Evolutionary conservation across 2,329 filamentous ascomycete genomes (phyloP).

Genomic region (Hirsutella minnesotensis): DNA sequence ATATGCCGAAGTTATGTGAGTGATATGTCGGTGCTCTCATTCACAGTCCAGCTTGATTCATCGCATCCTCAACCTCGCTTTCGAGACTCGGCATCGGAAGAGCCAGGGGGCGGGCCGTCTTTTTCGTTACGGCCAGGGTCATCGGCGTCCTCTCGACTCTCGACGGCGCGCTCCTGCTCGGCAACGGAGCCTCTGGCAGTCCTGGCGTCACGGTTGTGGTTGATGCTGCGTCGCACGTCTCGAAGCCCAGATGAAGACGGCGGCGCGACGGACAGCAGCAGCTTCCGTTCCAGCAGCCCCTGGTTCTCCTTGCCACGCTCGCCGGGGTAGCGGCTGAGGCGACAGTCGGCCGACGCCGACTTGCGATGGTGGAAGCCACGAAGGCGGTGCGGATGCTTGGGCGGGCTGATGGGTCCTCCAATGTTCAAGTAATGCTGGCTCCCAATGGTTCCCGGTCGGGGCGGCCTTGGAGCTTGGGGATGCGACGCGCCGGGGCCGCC

Average conservation of each 20-base stretch:
- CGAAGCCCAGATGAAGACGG: not conserved
- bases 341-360: slow-evolving; percentile 1
- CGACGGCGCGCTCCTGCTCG: slow-evolving; percentile 11
- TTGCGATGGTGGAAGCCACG: slow-evolving; percentile 4
- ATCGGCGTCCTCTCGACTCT: slow-evolving; percentile 19
- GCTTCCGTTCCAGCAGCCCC: slow-evolving; percentile 6
- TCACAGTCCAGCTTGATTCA: not conserved
- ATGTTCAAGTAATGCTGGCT: slow-evolving; percentile 35
- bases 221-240: not conserved
- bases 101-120: slow-evolving; percentile 31
- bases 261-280: slow-evolving; percentile 5
- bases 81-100: slow-evolving; percentile 22
- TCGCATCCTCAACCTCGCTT: slow-evolving; percentile 5
- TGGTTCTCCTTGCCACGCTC: slow-evolving; percentile 9
- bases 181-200: slow-evolving; percentile 14
- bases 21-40: too few species aligned
- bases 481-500: slow-evolving; percentile 15
- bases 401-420: slow-evolving; percentile 12
- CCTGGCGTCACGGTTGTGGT: not conserved
- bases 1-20: too few species aligned
- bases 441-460: slow-evolving; percentile 21
- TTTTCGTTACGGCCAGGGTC: slow-evolving; percentile 32
- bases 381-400: slow-evolving; percentile 9
- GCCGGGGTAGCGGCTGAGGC: not conserved
- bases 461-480: slow-evolving; percentile 11